Evolutionary conservation across 1,284 basidiomycete genomes (phyloP).

Genomic region (Ustilago xerochloae): DNA sequence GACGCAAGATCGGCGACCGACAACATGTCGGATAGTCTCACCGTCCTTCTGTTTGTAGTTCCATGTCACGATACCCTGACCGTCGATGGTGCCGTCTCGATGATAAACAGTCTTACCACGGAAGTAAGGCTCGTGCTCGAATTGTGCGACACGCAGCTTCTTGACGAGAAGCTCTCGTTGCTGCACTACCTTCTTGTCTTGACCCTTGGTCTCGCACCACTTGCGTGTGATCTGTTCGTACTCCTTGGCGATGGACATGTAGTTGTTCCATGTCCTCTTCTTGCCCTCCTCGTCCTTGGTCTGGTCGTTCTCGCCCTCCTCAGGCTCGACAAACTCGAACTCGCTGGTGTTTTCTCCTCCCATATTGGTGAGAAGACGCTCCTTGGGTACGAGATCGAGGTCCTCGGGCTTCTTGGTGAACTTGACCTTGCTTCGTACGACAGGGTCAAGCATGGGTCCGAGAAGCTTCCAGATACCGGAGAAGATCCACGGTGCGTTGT

Average conservation of each 20-base stretch:
- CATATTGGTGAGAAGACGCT: conserved; percentile 51
- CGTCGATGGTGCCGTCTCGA: conserved; percentile 66
- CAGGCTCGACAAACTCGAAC: conserved; percentile 54
- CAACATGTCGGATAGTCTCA: conserved; percentile 53
- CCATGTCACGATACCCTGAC: conserved; percentile 64
- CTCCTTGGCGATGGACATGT: conserved; percentile 58
- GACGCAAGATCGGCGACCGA: conserved; percentile 55
- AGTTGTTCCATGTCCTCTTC: conserved; percentile 56
- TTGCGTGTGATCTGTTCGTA: conserved; percentile 65
- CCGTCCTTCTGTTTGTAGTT: conserved; percentile 64
- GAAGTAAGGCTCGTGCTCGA: conserved; percentile 65
- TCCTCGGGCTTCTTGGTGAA: conserved; percentile 65
- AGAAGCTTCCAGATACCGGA: conserved; percentile 67
- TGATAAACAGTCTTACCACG: conserved; percentile 66
- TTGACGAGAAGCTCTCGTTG: conserved; percentile 64
- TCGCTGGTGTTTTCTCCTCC: conserved; percentile 51
- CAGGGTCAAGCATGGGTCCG: conserved; percentile 66
- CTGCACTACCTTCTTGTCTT: conserved; percentile 38
- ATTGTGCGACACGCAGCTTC: conserved; percentile 67
- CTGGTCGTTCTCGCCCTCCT: conserved; percentile 65
- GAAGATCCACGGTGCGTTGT: conserved; percentile 70
- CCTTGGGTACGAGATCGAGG: conserved; percentile 54
- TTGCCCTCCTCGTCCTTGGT: conserved; percentile 61
- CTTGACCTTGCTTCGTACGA: conserved; percentile 64
- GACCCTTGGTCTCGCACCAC: conserved; percentile 60